Evolutionary conservation across 2,329 filamentous ascomycete genomes (phyloP).

Genomic region (Ophiostoma himal-ulmi): DNA sequence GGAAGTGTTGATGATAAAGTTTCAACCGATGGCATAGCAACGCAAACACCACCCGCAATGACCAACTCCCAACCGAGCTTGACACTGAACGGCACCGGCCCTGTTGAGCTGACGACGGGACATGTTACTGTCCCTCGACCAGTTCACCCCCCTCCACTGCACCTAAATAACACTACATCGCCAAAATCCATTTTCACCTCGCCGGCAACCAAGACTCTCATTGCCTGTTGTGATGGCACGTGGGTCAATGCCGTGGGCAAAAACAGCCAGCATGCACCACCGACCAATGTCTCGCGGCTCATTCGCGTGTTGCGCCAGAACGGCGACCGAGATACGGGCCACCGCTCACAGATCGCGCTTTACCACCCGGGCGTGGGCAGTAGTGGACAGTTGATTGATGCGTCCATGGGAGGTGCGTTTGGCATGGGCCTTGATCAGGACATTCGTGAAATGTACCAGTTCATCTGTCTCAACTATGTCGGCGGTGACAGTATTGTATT

Average conservation of each 20-base stretch:
- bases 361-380: constrained; percentile 34
- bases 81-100: neutral
- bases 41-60: neutral
- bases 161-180: neutral
- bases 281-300: constrained; percentile 25
- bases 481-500: constrained; percentile 36
- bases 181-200: neutral
- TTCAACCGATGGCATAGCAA: neutral
- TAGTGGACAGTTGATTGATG: constrained; percentile 30
- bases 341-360: constrained; percentile 30
- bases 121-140: neutral
- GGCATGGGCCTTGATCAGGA: constrained; percentile 34
- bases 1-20: neutral
- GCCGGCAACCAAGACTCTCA: constrained; percentile 28
- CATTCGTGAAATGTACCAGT: constrained; percentile 37
- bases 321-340: constrained; percentile 23
- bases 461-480: constrained; percentile 36
- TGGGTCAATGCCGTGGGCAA: constrained; percentile 34
- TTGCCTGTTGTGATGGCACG: constrained; percentile 34
- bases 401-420: constrained; percentile 32
- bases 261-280: constrained; percentile 19
- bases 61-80: neutral
- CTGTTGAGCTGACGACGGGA: neutral
- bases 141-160: neutral
- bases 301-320: constrained; percentile 24